phyloP scores from a whole-genome alignment of 2,329 filamentous ascomycete genomes.

The Paraphaeosphaeria sporulosa region DNA sequence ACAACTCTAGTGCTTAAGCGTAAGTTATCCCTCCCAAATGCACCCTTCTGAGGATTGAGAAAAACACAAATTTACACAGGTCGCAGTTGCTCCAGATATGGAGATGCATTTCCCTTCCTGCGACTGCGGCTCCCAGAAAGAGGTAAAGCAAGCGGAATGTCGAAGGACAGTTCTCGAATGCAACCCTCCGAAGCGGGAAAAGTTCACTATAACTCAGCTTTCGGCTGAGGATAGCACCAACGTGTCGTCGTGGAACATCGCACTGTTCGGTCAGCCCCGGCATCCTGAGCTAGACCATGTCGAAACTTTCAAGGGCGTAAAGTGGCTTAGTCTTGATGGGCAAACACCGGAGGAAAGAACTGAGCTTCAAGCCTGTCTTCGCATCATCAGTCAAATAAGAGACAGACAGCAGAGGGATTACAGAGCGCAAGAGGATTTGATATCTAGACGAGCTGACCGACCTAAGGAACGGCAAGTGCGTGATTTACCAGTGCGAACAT shows the following conservation, averaged over 20 bases:
- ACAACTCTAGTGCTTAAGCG: conserved; percentile 8
- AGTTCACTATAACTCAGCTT: conserved; percentile 6
- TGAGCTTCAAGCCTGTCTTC: background rate
- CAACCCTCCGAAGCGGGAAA: conserved; percentile 5
- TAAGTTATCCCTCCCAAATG: background rate
- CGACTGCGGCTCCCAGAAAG: conserved; percentile 6
- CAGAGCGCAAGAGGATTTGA: background rate
- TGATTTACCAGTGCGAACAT: conserved; percentile 2
- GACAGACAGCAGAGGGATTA: conserved; percentile 1
- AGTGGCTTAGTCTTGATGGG: conserved; percentile 5
- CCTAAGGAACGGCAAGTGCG: background rate
- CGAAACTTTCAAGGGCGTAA: background rate
- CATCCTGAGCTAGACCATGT: conserved; percentile 3
- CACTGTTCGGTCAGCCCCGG: conserved; percentile 5
- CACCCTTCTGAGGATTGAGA: background rate
- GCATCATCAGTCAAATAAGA: conserved; percentile 2
- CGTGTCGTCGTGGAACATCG: conserved; percentile 7
- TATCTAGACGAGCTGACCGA: conserved; percentile 5
- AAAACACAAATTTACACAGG: background rate
- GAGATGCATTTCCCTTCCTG: conserved; percentile 2
- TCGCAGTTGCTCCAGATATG: conserved; percentile 3
- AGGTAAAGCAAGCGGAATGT: background rate
- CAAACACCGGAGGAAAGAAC: conserved; percentile 7
- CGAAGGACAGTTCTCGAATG: conserved; percentile 8
- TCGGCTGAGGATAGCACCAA: background rate